Conservation (phyloP, 306 rosid genomes). For the Cucurbita argyrosperma region DNA sequence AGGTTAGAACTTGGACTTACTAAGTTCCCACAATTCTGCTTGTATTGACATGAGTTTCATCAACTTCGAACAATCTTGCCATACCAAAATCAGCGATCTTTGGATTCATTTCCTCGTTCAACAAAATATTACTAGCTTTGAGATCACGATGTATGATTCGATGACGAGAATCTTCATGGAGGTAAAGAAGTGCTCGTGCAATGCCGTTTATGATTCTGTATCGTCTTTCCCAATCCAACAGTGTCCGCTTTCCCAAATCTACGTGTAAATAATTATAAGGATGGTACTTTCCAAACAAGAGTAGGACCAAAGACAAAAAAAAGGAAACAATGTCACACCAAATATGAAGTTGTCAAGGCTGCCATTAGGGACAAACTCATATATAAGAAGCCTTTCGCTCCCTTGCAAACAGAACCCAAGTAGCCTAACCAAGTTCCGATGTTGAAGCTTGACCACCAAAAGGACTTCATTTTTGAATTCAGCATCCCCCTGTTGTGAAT, state of each 20-base stretch:
- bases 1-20: background rate
- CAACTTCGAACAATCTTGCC: background rate
- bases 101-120: background rate
- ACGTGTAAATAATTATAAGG: background rate
- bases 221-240: background rate
- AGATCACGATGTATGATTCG: constrained; percentile 4
- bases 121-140: constrained; percentile 1
- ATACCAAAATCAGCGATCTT: background rate
- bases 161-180: background rate
- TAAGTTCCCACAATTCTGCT: background rate
- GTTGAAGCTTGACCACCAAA: background rate
- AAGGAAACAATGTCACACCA: background rate
- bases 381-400: background rate
- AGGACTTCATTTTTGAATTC: constrained; percentile 1
- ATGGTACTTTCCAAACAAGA: background rate
- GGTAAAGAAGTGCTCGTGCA: background rate
- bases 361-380: constrained; percentile 2
- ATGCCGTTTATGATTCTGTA: background rate
- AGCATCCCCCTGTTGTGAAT: background rate
- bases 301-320: background rate
- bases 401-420: background rate
- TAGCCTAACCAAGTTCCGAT: background rate
- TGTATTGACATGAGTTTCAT: background rate
- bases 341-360: constrained; percentile 3
- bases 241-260: background rate